These are phyloP conservation scores for Verticillium zaregamsianum DNA, from an alignment of 2,329 filamentous ascomycete genomes.

Conservation along the genomic window DNA sequence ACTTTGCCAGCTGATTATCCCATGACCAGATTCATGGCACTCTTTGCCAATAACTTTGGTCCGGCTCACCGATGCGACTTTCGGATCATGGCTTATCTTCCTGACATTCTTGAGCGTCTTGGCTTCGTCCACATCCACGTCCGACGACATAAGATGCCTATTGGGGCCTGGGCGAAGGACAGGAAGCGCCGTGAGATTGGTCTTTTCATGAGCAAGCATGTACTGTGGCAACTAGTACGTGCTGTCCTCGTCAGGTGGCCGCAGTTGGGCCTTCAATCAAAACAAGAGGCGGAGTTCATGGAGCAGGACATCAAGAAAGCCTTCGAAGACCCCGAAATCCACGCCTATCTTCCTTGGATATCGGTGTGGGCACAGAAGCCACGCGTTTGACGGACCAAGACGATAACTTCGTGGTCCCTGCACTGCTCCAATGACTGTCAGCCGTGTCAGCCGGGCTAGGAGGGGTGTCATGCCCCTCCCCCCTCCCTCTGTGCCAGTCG, in stretches of 20 bases:
- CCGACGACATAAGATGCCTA: slow-evolving; percentile 23
- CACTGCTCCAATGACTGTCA: background rate
- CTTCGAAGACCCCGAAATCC: slow-evolving; percentile 26
- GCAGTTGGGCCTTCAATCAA: slow-evolving; percentile 22
- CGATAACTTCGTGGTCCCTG: background rate
- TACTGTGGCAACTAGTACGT: slow-evolving; percentile 26
- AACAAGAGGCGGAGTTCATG: slow-evolving; percentile 27
- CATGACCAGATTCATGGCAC: slow-evolving; percentile 21
- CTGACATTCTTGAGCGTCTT: slow-evolving; percentile 20
- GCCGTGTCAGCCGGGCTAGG: background rate
- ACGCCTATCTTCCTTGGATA: slow-evolving; percentile 29
- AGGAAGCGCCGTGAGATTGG: slow-evolving; percentile 30
- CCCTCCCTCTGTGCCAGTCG: background rate
- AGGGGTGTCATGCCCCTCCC: background rate
- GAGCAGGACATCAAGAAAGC: slow-evolving; percentile 24
- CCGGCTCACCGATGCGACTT: slow-evolving; percentile 30
- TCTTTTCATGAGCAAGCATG: slow-evolving; percentile 27
- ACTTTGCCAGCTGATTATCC: slow-evolving; percentile 12
- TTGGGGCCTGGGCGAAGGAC: slow-evolving; percentile 34
- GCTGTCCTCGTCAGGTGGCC: slow-evolving; percentile 26
- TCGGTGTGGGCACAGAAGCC: slow-evolving; percentile 35
- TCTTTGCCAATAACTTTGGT: slow-evolving; percentile 25
- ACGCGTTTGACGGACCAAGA: background rate
- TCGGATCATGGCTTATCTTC: slow-evolving; percentile 21
- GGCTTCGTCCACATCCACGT: slow-evolving; percentile 31